Conservation (phyloP, 176 grass and related monocot species). For the sorghum (Sorghum bicolor) region Sorghum_bicolor_NCBIv3 NC_012870.2:23885001-23885500, state of each 20-base stretch:
- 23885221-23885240: neutral
- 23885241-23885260: neutral
- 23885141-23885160: neutral
- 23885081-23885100: neutral
- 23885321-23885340: slow-evolving; percentile 93
- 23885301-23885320: slow-evolving; percentile 88
- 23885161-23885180: neutral
- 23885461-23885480: neutral
- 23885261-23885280: slow-evolving; percentile 80
- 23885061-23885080: neutral
- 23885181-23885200: neutral
- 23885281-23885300: slow-evolving; percentile 94
- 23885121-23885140: neutral
- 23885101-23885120: neutral
- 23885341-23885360: slow-evolving; percentile 90
- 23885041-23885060: slow-evolving; percentile 79
- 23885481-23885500: neutral
- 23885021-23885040: slow-evolving; percentile 76
- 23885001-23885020: slow-evolving; percentile 68
- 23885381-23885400: slow-evolving; percentile 72
- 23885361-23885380: slow-evolving; percentile 82
- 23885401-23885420: neutral
- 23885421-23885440: neutral
- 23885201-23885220: neutral
- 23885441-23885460: neutral